These are phyloP conservation scores for Elsinoe batatas DNA, from an alignment of 2,329 filamentous ascomycete genomes.

Conservation along the genomic window DNA sequence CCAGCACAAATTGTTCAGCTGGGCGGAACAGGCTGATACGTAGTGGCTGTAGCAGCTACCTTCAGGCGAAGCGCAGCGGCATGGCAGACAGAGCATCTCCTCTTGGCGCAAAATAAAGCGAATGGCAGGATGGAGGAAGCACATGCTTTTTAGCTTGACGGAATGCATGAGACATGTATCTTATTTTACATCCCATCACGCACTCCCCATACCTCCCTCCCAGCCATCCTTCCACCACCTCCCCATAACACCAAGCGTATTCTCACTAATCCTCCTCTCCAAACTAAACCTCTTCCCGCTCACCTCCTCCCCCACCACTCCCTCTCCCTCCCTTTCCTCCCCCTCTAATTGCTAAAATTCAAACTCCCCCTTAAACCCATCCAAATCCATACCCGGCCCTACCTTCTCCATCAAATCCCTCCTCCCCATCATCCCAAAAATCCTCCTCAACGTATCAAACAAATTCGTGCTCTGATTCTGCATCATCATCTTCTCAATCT, in stretches of 20 bases:
- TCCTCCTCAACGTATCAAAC: constrained; percentile 84
- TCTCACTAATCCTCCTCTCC: constrained; percentile 2
- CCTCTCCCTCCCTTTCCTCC: not conserved
- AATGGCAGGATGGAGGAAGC: not conserved
- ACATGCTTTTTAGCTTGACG: not conserved
- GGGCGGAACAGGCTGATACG: not conserved
- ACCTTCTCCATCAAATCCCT: constrained; percentile 82
- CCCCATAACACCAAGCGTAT: constrained; percentile 1
- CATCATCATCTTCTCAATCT: constrained; percentile 76
- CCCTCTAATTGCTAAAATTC: constrained; percentile 52
- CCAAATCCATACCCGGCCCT: constrained; percentile 80
- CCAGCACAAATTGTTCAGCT: not conserved
- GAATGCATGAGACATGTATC: constrained; percentile 8
- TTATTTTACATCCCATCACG: not conserved
- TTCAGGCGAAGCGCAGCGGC: not conserved
- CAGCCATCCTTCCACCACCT: not conserved
- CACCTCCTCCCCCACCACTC: not conserved
- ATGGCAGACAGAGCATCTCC: not conserved
- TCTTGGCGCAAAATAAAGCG: not conserved
- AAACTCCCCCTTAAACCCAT: constrained; percentile 79
- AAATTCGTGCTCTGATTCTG: constrained; percentile 96
- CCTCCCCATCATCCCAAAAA: constrained; percentile 94
- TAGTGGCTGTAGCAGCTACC: not conserved
- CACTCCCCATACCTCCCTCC: not conserved
- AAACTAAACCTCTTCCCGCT: not conserved